Percentiles rank a stretch among this genome's conserved stretches.
Conservation (phyloP, 805 yeast genomes). For the Metschnikowia dekortorum region DNA sequence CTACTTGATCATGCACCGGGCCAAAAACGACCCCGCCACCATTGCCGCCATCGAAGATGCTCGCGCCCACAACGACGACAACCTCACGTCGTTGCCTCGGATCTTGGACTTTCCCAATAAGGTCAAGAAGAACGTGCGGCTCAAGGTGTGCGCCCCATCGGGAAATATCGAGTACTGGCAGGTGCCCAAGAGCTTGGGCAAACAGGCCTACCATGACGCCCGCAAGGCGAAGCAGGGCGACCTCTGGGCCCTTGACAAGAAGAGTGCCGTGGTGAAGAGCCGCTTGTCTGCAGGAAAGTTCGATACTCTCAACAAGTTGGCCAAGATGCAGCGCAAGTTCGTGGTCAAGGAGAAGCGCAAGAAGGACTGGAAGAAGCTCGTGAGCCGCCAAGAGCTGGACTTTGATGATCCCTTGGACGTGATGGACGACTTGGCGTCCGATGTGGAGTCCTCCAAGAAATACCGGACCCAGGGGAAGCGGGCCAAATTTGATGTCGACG, state of each 20-base stretch:
- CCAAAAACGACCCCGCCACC: slow-evolving; percentile 39
- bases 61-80: slow-evolving; percentile 24
- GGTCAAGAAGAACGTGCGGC: slow-evolving; percentile 74
- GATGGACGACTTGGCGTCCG: slow-evolving; percentile 18
- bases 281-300: slow-evolving; percentile 26
- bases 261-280: slow-evolving; percentile 30
- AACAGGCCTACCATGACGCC: slow-evolving; percentile 81
- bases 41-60: slow-evolving; percentile 39
- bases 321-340: slow-evolving; percentile 36
- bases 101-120: slow-evolving; percentile 68
- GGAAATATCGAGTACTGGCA: slow-evolving; percentile 87
- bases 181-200: slow-evolving; percentile 71
- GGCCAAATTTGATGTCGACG: slow-evolving; percentile 23
- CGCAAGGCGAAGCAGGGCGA: slow-evolving; percentile 84
- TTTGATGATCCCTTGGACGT: slow-evolving; percentile 17
- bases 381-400: slow-evolving; percentile 11
- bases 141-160: slow-evolving; percentile 73
- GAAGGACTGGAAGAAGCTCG: slow-evolving; percentile 15
- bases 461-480: slow-evolving; percentile 30
- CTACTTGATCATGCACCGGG: slow-evolving; percentile 67
- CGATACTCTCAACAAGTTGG: slow-evolving; percentile 32
- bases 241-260: slow-evolving; percentile 61
- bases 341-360: slow-evolving; percentile 19
- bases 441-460: slow-evolving; percentile 29
- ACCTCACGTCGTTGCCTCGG: slow-evolving; percentile 57